Base-by-base conservation (phyloP, 163 green algal genomes). In the Scenedesmus sp. region DNA sequence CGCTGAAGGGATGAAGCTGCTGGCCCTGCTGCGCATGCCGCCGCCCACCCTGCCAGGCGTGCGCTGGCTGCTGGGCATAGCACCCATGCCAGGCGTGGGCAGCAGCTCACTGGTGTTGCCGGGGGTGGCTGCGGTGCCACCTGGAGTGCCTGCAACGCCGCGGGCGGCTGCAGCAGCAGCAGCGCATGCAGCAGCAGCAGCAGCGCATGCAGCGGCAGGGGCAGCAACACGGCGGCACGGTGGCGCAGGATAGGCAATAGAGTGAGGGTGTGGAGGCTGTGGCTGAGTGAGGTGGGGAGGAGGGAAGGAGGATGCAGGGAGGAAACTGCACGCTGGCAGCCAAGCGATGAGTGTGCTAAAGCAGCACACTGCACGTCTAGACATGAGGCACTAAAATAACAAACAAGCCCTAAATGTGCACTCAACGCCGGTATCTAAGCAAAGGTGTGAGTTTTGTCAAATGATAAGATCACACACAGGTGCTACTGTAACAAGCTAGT, bases 1-100 rank as follows among this genome's bases (percentile, higher is more conserved):
- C 76, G 87, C 76, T 55, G 87, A 87, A 9, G 87, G 87, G 46
- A 91, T 76, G 87, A 57, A 91, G 54, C 67, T 86, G 76, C 87
- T 91, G 74, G 76, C 87, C 26, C 60, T 77, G 74, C 76, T 91
- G 57, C 73, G 59, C 87, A 91, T 91, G 70, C n/a, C 52, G 34
- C 52, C 73, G 3, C 52, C 81, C 9, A 57, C 46, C 86, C 86
- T 77, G 46, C 46, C 7, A 5, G 85, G 54, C 55, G 54, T 86
- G 1, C 34, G 77, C 77, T 84, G 77, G 77, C 77, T 84, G 77
- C 12, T n/a, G 18, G 26, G 34, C 34, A 56, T 46, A 46, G 34
- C 57, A 23, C 74, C 55, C 87, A 85, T 74, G n/a, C 87, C 87
- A 2, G 87, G 87, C 3, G 87, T 91, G n/a, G 87, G 87, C 87